phyloP scores from a whole-genome alignment of 2,329 filamentous ascomycete genomes.

The Fusarium napiforme region DNA sequence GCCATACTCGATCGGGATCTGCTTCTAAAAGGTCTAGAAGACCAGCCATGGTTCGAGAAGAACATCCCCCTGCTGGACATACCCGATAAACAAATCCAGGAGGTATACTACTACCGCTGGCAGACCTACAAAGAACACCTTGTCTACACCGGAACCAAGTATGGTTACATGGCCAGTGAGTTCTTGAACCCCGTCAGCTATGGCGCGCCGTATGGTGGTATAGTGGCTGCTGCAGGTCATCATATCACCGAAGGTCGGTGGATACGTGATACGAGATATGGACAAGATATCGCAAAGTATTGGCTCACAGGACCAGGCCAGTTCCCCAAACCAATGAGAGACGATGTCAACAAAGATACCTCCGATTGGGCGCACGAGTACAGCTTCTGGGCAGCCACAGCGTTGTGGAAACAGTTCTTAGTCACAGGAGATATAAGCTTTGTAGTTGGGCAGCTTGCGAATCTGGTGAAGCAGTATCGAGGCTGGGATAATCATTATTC shows the following conservation, averaged over 20 bases:
- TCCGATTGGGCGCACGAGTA: slow-evolving; percentile 4
- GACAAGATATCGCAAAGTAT: neutral
- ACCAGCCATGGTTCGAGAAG: neutral
- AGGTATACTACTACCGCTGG: slow-evolving; percentile 6
- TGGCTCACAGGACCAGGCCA: slow-evolving; percentile 1
- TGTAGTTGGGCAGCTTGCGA: neutral
- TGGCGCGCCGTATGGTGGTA: neutral
- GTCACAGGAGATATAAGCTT: neutral
- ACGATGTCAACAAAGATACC: neutral
- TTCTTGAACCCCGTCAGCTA: neutral
- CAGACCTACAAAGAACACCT: slow-evolving; percentile 9
- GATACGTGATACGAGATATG: neutral
- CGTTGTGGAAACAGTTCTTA: neutral
- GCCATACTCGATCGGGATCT: neutral
- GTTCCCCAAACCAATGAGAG: slow-evolving; percentile 1
- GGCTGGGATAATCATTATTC: neutral
- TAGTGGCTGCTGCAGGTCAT: slow-evolving; percentile 1
- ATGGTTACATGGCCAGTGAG: slow-evolving; percentile 5
- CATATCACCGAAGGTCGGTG: slow-evolving; percentile 5
- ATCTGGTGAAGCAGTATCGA: slow-evolving; percentile 7
- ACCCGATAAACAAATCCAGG: neutral
- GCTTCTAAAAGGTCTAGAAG: neutral
- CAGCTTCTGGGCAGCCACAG: slow-evolving; percentile 2
- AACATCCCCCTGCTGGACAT: neutral
- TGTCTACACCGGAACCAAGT: neutral